Conservation (phyloP, 139 green algal genomes). For the Chlorella sp. region DNA sequence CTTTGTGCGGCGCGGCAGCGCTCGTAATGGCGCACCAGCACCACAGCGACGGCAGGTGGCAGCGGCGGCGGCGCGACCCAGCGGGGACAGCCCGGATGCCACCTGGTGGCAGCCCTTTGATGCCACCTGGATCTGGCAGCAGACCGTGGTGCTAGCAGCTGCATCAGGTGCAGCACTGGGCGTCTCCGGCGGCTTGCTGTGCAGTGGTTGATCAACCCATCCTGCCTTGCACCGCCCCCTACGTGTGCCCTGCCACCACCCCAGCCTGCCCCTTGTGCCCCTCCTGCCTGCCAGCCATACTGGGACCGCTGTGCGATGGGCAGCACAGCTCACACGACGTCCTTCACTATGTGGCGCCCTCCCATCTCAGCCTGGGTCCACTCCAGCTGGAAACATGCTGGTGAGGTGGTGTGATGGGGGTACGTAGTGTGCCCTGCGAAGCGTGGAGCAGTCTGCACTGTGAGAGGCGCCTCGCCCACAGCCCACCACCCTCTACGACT, state of each 20-base stretch:
- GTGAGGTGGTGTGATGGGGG: slow-evolving; percentile 1
- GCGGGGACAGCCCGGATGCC: no score
- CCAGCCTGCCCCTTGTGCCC: no score
- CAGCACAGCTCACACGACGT: slow-evolving; percentile 67
- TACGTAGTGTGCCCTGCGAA: no score
- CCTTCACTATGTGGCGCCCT: slow-evolving; percentile 65
- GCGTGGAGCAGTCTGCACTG: neutral
- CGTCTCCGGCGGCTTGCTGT: no score
- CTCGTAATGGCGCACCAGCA: no score
- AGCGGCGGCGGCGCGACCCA: no score
- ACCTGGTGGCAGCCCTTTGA: neutral
- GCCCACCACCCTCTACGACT: neutral
- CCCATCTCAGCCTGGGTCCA: slow-evolving; percentile 1
- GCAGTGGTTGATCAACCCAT: no score
- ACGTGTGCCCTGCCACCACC: no score
- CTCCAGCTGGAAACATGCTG: slow-evolving; percentile 60
- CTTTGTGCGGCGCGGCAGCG: no score
- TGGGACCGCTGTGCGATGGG: slow-evolving; percentile 73
- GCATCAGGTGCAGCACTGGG: slow-evolving; percentile 7
- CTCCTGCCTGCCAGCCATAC: slow-evolving; percentile 26
- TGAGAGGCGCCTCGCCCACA: no score
- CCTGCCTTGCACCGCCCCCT: no score
- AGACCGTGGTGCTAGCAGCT: slow-evolving; percentile 42
- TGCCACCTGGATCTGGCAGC: slow-evolving; percentile 13
- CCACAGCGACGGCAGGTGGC: no score